Percentiles rank a stretch among this genome's conserved stretches.
Evolutionary conservation across 1,139 yeast species (phyloP).

Genomic region (Blastobotrys persicus): DNA sequence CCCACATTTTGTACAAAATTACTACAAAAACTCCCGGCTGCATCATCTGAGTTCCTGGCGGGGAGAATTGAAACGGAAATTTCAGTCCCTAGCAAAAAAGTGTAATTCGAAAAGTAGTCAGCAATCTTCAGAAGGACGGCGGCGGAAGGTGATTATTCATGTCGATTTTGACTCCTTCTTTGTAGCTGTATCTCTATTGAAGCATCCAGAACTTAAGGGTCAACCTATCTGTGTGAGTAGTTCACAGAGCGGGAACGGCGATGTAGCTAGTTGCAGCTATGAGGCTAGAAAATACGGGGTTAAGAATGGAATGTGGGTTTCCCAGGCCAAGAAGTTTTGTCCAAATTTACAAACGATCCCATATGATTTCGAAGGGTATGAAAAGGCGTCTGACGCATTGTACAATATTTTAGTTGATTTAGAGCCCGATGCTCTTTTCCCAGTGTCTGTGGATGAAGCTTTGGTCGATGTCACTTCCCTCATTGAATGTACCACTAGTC

Average conservation of each 20-base stretch:
- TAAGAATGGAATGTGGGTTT: constrained; percentile 86
- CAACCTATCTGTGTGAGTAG: constrained; percentile 81
- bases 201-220: constrained; percentile 49
- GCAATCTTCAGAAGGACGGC: neutral
- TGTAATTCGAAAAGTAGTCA: constrained; percentile 14
- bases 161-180: constrained; percentile 94
- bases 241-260: constrained; percentile 56
- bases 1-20: constrained; percentile 69
- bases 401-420: constrained; percentile 45
- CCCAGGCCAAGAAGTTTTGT: constrained; percentile 59
- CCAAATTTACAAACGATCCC: constrained; percentile 61
- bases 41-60: constrained; percentile 92
- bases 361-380: constrained; percentile 76
- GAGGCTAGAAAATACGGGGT: constrained; percentile 74
- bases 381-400: constrained; percentile 53
- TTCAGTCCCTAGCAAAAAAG: constrained; percentile 45
- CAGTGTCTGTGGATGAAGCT: constrained; percentile 92
- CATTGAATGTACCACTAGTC: constrained; percentile 12
- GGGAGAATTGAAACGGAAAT: constrained; percentile 63
- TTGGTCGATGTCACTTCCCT: constrained; percentile 61
- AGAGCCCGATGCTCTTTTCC: constrained; percentile 61
- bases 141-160: constrained; percentile 53
- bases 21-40: constrained; percentile 76
- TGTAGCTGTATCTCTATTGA: constrained; percentile 75
- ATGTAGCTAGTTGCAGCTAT: constrained; percentile 91